Evolutionary conservation across 176 grass and related monocot species (phyloP).

Genomic region (Oryza brachyantha): DNA sequence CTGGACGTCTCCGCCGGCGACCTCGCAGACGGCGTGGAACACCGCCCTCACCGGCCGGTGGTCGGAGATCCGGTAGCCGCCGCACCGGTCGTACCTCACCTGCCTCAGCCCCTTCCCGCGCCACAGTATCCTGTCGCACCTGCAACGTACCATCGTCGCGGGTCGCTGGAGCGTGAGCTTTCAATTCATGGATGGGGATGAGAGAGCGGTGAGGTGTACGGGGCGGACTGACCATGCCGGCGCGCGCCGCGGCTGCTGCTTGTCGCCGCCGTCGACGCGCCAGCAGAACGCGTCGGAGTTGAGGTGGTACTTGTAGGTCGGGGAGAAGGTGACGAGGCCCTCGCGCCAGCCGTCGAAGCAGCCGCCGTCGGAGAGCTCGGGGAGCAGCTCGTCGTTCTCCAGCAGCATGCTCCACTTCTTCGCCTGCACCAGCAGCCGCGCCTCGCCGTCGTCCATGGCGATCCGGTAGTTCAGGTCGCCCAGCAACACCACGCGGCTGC

Average conservation of each 20-base stretch:
- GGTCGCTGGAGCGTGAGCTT: not conserved
- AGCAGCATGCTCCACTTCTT: conserved; percentile 66
- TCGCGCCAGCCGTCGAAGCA: conserved; percentile 70
- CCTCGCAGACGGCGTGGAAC: conserved; percentile 54
- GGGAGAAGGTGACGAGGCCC: conserved; percentile 64
- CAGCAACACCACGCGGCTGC: conserved; percentile 63
- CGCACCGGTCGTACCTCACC: conserved; percentile 57
- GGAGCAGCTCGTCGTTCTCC: conserved; percentile 67
- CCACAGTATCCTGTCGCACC: conserved; percentile 88
- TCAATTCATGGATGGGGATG: not conserved
- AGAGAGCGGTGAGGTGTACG: no score
- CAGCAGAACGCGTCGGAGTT: conserved; percentile 65
- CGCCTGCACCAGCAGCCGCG: conserved; percentile 44
- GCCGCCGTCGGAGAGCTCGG: conserved; percentile 46
- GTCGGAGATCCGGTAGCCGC: conserved; percentile 59
- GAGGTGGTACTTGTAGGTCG: conserved; percentile 72
- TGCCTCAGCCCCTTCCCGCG: conserved; percentile 68
- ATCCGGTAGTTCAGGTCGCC: conserved; percentile 93
- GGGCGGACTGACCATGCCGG: conserved; percentile 67
- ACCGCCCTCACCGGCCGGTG: conserved; percentile 70
- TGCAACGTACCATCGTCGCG: conserved; percentile 1
- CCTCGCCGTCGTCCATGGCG: conserved; percentile 48
- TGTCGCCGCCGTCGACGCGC: not conserved
- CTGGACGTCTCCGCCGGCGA: not conserved
- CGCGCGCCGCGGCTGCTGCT: conserved; percentile 44